These are phyloP conservation scores for Camelina sativa DNA, from an alignment of 345 rosid species.

Conservation along the genomic window DNA sequence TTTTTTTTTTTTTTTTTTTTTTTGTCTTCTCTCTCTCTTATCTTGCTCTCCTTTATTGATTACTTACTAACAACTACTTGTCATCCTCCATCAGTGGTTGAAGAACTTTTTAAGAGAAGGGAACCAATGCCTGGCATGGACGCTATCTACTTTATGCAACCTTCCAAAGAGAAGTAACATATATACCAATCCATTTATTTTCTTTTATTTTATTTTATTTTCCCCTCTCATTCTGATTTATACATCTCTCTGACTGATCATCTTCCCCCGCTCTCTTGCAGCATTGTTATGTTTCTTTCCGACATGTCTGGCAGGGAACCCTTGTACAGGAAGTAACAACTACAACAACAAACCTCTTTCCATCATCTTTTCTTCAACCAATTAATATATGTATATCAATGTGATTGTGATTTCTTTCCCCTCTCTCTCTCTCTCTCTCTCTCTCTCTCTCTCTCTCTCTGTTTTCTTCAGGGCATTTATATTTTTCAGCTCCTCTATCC, in stretches of 20 bases:
- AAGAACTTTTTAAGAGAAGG: conserved; percentile 92
- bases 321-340: conserved; percentile 73
- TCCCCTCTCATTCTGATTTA: no score
- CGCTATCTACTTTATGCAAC: conserved; percentile 87
- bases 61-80: background rate
- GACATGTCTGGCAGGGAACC: conserved; percentile 99
- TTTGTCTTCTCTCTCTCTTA: no score
- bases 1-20: accelerated
- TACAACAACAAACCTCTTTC: background rate
- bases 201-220: background rate
- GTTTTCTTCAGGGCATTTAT: conserved; percentile 66
- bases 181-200: no score
- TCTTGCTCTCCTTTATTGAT: background rate
- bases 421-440: no score
- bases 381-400: no score
- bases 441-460: no score
- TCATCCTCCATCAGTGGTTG: conserved; percentile 67
- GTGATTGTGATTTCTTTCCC: no score
- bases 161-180: conserved; percentile 81
- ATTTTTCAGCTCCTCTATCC: conserved; percentile 79
- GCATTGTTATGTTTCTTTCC: conserved; percentile 94
- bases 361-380: background rate
- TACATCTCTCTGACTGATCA: conserved; percentile 7
- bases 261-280: conserved; percentile 54
- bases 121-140: conserved; percentile 91